A percentile compares a stretch with the other conserved stretches of the same genome.
Conservation (phyloP, 2,329 filamentous ascomycete genomes). For the Xylaria sp. region DNA sequence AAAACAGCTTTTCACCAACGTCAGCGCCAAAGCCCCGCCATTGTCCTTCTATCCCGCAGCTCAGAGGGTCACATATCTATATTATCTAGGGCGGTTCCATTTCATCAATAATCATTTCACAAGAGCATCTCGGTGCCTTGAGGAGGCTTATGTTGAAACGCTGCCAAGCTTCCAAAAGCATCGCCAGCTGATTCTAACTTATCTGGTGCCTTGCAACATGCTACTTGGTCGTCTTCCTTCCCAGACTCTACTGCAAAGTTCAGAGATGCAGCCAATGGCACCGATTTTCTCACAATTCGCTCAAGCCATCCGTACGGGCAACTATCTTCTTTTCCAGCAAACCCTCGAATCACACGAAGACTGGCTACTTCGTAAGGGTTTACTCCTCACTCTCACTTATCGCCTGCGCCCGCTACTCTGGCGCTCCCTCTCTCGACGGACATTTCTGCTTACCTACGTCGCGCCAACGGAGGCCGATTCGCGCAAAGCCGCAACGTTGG, state of each 20-base stretch:
- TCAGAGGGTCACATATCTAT: constrained; percentile 91
- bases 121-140: constrained; percentile 77
- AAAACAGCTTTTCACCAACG: constrained; percentile 89
- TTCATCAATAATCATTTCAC: constrained; percentile 86
- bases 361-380: constrained; percentile 80
- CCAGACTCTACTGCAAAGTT: constrained; percentile 69
- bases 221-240: constrained; percentile 87
- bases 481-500: constrained; percentile 77
- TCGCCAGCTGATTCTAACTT: constrained; percentile 81
- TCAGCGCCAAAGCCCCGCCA: constrained; percentile 83
- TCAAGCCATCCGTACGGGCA: constrained; percentile 74
- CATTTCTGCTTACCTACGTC: constrained; percentile 82
- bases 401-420: constrained; percentile 84
- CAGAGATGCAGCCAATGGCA: constrained; percentile 73
- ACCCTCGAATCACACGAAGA: constrained; percentile 71
- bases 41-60: constrained; percentile 83
- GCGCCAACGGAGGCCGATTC: constrained; percentile 66
- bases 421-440: constrained; percentile 81
- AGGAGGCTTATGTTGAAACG: constrained; percentile 81
- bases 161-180: constrained; percentile 72
- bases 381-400: constrained; percentile 79
- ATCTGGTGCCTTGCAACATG: constrained; percentile 84
- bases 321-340: constrained; percentile 77
- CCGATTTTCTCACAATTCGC: constrained; percentile 79
- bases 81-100: constrained; percentile 91